Conservation (phyloP, 306 rosid species). For the Cucurbita argyrosperma region DNA sequence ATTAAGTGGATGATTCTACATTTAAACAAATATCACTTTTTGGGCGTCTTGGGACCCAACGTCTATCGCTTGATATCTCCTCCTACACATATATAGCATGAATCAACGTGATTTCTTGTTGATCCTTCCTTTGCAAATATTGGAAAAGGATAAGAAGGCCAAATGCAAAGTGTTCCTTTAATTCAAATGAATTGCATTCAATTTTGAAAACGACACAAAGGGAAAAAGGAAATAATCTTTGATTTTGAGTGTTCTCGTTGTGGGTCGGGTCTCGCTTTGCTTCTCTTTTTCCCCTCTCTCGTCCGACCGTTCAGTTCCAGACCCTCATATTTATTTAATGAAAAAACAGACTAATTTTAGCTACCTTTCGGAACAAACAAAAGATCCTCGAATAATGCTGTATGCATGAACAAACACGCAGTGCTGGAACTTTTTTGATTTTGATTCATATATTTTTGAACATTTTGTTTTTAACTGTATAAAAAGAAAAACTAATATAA, state of each 20-base stretch:
- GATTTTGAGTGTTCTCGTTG: background rate
- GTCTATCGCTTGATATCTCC: background rate
- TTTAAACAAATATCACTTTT: background rate
- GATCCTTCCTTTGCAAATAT: background rate
- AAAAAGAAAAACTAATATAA: too few relatives aligned
- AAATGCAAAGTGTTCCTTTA: background rate
- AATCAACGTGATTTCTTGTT: background rate
- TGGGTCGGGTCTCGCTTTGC: background rate
- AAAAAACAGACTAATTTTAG: rapidly evolving
- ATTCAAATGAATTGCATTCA: background rate
- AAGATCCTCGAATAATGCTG: too few relatives aligned
- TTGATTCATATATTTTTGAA: too few relatives aligned
- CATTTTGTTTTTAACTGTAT: too few relatives aligned
- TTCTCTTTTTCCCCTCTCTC: too few relatives aligned
- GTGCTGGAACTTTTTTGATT: too few relatives aligned
- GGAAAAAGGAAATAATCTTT: background rate
- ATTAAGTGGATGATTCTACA: background rate
- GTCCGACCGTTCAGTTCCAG: too few relatives aligned
- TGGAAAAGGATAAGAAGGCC: background rate
- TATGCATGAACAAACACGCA: too few relatives aligned
- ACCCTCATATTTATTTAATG: too few relatives aligned
- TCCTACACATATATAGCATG: background rate
- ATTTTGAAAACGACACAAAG: background rate
- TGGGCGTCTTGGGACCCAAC: background rate
- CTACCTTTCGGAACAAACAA: too few relatives aligned